A percentile compares a stretch with the other conserved stretches of the same genome.
Conservation (phyloP, 139 green algal genomes). For the Chlorella sp. region DNA sequence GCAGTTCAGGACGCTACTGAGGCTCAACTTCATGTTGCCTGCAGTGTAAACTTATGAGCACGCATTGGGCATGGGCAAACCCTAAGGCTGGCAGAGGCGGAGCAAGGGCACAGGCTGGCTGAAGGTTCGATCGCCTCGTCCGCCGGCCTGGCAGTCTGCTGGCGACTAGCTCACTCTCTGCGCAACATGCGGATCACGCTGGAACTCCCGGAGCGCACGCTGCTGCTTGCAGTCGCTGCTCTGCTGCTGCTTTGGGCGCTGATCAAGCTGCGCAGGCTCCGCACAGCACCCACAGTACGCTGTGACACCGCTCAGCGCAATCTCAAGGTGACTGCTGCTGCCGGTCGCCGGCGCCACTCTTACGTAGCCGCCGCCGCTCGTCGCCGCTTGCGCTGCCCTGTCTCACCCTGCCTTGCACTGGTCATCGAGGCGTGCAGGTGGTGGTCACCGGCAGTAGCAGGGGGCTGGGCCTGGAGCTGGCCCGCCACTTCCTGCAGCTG, state of each 20-base stretch:
- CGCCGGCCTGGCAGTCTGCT: no score
- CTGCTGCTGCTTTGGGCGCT: no score
- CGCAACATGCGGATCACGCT: no score
- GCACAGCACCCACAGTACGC: background rate
- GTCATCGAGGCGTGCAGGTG: slow-evolving; percentile 22
- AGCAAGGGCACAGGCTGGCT: no score
- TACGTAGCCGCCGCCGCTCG: no score
- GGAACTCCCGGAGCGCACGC: no score
- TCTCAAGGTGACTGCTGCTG: background rate
- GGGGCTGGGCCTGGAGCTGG: slow-evolving; percentile 66
- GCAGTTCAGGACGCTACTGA: background rate
- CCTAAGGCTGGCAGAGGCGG: no score
- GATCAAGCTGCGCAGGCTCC: background rate
- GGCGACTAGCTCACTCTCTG: no score
- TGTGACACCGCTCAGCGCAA: background rate
- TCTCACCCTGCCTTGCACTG: no score
- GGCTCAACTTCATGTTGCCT: background rate
- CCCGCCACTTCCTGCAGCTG: slow-evolving; percentile 59
- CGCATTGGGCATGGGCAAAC: no score
- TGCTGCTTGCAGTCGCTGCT: no score
- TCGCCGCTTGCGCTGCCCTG: background rate
- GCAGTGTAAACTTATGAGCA: background rate
- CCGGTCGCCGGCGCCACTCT: background rate
- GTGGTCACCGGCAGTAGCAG: slow-evolving; percentile 50
- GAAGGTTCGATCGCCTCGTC: no score